Conservation (phyloP, 441 rosid species). For the Kokia cookei region DNA sequence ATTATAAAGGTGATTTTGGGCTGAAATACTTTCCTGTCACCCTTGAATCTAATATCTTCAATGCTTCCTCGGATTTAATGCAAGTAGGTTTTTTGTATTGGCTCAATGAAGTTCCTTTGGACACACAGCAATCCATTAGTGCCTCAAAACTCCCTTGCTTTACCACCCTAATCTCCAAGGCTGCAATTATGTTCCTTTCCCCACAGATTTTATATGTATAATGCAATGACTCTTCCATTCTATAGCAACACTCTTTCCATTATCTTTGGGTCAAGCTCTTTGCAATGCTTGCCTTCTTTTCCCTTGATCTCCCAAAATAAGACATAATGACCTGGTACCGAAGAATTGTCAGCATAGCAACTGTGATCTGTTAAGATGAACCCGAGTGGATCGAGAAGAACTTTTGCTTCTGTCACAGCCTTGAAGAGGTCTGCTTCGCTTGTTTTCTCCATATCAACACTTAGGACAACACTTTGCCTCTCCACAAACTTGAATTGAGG, state of each 20-base stretch:
- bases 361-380: too few relatives aligned
- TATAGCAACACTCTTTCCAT: slow-evolving; percentile 56
- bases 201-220: slow-evolving; percentile 58
- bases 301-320: slow-evolving; percentile 18
- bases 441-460: too few relatives aligned
- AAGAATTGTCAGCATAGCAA: too few relatives aligned
- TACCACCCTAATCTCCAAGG: slow-evolving; percentile 69
- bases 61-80: background rate
- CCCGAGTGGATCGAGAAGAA: too few relatives aligned
- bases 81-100: slow-evolving; percentile 37
- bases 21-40: background rate
- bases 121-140: slow-evolving; percentile 62
- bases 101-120: slow-evolving; percentile 64
- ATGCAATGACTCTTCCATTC: slow-evolving; percentile 57
- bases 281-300: slow-evolving; percentile 15
- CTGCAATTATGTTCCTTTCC: slow-evolving; percentile 55
- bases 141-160: slow-evolving; percentile 54
- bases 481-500: too few relatives aligned
- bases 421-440: too few relatives aligned
- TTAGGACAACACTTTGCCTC: too few relatives aligned
- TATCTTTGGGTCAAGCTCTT: slow-evolving; percentile 23
- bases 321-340: too few relatives aligned
- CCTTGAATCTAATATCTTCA: background rate
- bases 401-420: too few relatives aligned
- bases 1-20: background rate